phyloP scores from a whole-genome alignment of 805 yeast species.

The Cyberlindnera galapagoensis region DNA sequence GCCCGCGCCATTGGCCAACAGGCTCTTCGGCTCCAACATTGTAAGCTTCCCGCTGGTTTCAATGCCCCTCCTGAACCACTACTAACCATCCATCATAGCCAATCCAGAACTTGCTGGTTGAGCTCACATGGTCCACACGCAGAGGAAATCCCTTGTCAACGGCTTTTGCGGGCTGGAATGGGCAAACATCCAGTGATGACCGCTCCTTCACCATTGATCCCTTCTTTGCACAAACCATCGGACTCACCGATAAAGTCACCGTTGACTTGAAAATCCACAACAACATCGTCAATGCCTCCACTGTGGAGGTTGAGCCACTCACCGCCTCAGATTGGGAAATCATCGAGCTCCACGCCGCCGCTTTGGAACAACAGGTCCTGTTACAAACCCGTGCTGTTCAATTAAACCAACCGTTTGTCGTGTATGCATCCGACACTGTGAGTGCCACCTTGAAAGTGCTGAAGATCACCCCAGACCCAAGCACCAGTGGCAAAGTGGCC shows the following conservation, averaged over 20 bases:
- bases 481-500: constrained; percentile 31
- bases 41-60: constrained; percentile 24
- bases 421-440: constrained; percentile 60
- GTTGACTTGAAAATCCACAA: constrained; percentile 41
- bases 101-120: constrained; percentile 53
- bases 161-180: constrained; percentile 62
- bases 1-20: constrained; percentile 40
- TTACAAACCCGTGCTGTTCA: constrained; percentile 77
- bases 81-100: constrained; percentile 18
- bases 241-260: constrained; percentile 36
- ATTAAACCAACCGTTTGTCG: constrained; percentile 49
- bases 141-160: constrained; percentile 17
- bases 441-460: constrained; percentile 52
- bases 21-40: constrained; percentile 45
- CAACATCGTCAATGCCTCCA: constrained; percentile 44
- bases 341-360: constrained; percentile 74
- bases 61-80: neutral
- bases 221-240: constrained; percentile 47
- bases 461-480: constrained; percentile 35
- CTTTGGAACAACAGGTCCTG: constrained; percentile 65
- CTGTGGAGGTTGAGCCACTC: constrained; percentile 72
- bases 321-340: constrained; percentile 84
- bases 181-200: constrained; percentile 35
- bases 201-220: constrained; percentile 58
- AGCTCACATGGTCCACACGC: constrained; percentile 29